phyloP scores from a whole-genome alignment of 768 basidiomycete genomes.

The Termitomyces sp. region DNA sequence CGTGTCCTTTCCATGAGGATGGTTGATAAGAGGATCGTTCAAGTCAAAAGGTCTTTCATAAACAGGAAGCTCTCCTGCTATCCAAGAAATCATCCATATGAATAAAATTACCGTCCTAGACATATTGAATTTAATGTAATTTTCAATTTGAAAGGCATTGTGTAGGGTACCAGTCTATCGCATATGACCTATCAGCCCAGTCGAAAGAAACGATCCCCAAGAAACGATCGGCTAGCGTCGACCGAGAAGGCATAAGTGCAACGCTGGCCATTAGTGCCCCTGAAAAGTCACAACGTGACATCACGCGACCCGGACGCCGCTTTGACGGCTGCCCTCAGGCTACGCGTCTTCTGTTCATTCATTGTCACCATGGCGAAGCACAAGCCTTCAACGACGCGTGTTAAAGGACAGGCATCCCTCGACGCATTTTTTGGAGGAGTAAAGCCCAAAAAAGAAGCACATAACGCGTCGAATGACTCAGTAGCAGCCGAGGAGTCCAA shows the following conservation, averaged over 20 bases:
- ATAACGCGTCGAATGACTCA: constrained; percentile 23
- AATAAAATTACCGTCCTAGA: constrained; percentile 29
- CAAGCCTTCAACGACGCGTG: constrained; percentile 27
- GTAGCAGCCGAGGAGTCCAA: constrained; percentile 23
- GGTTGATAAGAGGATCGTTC: constrained; percentile 47
- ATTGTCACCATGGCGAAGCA: constrained; percentile 41
- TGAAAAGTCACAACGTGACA: constrained; percentile 11
- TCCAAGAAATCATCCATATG: constrained; percentile 36
- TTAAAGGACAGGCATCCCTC: constrained; percentile 48
- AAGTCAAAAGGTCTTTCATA: constrained; percentile 44
- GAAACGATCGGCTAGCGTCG: constrained; percentile 15
- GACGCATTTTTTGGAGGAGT: constrained; percentile 45
- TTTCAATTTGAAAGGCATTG: not conserved
- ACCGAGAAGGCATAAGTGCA: constrained; percentile 4
- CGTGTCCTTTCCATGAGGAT: constrained; percentile 46
- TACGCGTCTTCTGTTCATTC: constrained; percentile 10
- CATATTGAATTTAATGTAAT: not conserved
- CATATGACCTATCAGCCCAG: constrained; percentile 41
- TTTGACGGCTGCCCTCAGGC: not conserved
- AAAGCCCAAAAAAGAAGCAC: constrained; percentile 28
- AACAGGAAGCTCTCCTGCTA: constrained; percentile 32
- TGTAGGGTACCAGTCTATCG: constrained; percentile 43
- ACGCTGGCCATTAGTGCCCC: no score
- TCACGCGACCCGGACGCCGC: constrained; percentile 17
- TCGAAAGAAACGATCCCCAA: constrained; percentile 33